Evolutionary conservation across 1,284 basidiomycete species (phyloP), one percentile per base, ranked within the genome.

Genomic region (Gastroboletus turbinatus): DNA sequence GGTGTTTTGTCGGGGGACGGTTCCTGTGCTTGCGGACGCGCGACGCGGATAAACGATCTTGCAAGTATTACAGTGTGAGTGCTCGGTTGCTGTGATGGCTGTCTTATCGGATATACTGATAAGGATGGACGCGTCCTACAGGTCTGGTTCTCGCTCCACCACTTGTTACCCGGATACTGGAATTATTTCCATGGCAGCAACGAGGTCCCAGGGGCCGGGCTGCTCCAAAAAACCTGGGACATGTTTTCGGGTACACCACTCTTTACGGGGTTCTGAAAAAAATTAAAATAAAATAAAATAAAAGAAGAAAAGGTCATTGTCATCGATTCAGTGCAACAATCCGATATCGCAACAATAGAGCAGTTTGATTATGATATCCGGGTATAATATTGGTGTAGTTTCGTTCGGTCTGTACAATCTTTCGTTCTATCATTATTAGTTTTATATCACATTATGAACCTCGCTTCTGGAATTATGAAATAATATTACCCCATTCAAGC

Each of bases 51-150:
- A 70, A 65, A 33, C 56, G 49, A 27, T 73, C 70, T 4, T 72
- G 68, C 60, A 73, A 66, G 32, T 69, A 59, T 48, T 72, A 72
- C 23, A 73, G 71, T 29, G 73, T 74, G 23, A 58, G 71, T 64
- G 2, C 5, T 29, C 21, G 21, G 17, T 16, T 5, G 2, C 9
- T 17, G n/a, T 8, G 10, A 38, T 8, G 10, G 5, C 35, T 25
- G 7, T 30, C 39, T 27, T 2, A 7, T 16, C 17, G 5, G 21
- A n/a, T 29, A 10, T 50, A 38, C 43, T 55, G 36, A 66, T 29
- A n/a, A 4, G 16, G 6, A 29, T 16, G 9, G 3, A 3, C 2
- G 4, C n/a, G 9, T 44, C 13, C 1, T 19, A 35, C 5, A 71
- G 69, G 5, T 73, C n/a, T 71, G 72, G 69, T 68, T 72, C 48